Percentiles rank a stretch among this genome's conserved stretches.
Conservation (phyloP, 2,329 filamentous ascomycete genomes). For the Rhinocladiella mackenziei region DNA sequence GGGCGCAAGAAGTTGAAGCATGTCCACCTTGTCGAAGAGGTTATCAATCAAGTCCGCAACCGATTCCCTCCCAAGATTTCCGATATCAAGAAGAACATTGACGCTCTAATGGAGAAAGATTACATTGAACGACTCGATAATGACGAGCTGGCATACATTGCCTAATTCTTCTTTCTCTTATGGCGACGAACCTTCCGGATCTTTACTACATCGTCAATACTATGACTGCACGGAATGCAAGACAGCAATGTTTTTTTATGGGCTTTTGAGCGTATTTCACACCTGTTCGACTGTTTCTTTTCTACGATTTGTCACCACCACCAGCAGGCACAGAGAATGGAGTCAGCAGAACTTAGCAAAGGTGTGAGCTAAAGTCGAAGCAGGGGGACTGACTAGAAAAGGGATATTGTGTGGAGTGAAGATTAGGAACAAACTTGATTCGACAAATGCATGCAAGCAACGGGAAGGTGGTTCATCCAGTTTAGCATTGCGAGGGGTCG, state of each 20-base stretch:
- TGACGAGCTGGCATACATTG: constrained; percentile 91
- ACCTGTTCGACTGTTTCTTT: neutral
- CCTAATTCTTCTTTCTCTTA: constrained; percentile 50
- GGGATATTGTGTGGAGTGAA: too few species aligned
- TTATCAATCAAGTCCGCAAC: constrained; percentile 88
- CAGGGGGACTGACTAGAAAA: neutral
- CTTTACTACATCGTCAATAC: too few species aligned
- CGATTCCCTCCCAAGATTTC: constrained; percentile 89
- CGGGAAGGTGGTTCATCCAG: too few species aligned
- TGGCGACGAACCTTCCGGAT: too few species aligned
- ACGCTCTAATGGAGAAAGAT: constrained; percentile 97
- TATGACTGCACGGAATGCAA: too few species aligned
- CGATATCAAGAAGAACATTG: constrained; percentile 99
- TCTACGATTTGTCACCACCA: neutral
- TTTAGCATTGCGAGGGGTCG: too few species aligned
- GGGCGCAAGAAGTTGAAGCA: constrained; percentile 99
- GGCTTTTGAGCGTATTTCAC: too few species aligned
- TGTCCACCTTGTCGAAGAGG: constrained; percentile 86
- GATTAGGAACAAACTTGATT: too few species aligned
- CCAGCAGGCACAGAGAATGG: neutral
- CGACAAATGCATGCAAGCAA: too few species aligned
- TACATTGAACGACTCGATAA: constrained; percentile 94
- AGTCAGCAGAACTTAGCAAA: neutral
- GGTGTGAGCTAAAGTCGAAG: too few species aligned
- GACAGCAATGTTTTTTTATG: too few species aligned